Percentiles rank a stretch among this genome's conserved stretches.
Conservation (phyloP, 805 yeast genomes). For the Helenozyma baotianmanensis region DNA sequence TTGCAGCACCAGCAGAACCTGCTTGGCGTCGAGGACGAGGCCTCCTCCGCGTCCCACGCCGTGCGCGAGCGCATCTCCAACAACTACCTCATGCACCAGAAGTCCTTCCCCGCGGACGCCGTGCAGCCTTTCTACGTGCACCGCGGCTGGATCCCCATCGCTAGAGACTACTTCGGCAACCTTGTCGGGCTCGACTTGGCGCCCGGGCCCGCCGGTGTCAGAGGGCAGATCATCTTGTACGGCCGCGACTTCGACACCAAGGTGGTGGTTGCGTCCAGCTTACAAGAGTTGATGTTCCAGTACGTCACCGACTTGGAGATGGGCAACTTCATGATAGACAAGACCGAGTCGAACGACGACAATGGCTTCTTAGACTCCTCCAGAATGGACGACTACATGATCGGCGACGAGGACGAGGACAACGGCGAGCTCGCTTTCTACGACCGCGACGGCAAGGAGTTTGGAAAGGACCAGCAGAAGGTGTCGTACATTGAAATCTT, state of each 20-base stretch:
- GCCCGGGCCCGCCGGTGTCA: slow-evolving; percentile 16
- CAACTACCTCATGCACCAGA: slow-evolving; percentile 17
- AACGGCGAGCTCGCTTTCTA: slow-evolving; percentile 38
- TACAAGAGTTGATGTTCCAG: slow-evolving; percentile 38
- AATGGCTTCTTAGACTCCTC: slow-evolving; percentile 35
- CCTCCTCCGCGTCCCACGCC: slow-evolving; percentile 9
- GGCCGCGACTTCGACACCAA: slow-evolving; percentile 20
- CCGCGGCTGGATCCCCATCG: slow-evolving; percentile 19
- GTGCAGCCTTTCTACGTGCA: slow-evolving; percentile 18
- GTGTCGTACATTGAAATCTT: slow-evolving; percentile 39
- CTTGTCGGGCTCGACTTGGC: slow-evolving; percentile 17
- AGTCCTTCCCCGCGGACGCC: slow-evolving; percentile 16
- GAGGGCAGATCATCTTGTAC: slow-evolving; percentile 17
- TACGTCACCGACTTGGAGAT: slow-evolving; percentile 37
- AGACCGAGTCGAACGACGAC: slow-evolving; percentile 25
- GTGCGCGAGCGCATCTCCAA: slow-evolving; percentile 10
- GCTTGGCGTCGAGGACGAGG: slow-evolving; percentile 8
- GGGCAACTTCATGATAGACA: slow-evolving; percentile 38
- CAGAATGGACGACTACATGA: slow-evolving; percentile 37
- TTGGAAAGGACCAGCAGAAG: slow-evolving; percentile 24
- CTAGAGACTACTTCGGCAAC: slow-evolving; percentile 15
- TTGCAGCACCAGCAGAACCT: slow-evolving; percentile 24
- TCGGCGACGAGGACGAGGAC: slow-evolving; percentile 44
- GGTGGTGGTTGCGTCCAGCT: slow-evolving; percentile 17
- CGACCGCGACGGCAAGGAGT: slow-evolving; percentile 35